Conservation (phyloP, 2,329 filamentous ascomycete species). For the Penicillium sp. region DNA sequence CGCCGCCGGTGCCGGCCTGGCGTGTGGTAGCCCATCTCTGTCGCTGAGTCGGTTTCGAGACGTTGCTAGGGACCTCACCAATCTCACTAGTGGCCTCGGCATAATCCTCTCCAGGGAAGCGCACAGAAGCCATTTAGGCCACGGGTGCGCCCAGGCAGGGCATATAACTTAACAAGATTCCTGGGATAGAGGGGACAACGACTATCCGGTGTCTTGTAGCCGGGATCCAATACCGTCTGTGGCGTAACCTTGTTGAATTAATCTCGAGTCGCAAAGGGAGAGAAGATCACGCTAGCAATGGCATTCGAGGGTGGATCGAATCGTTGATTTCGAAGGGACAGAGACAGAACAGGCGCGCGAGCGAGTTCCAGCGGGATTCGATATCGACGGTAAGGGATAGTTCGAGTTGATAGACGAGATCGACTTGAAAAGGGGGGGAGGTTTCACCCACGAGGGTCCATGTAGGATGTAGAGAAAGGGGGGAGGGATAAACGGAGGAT, state of each 20-base stretch:
- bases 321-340: not conserved
- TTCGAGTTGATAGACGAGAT: constrained; percentile 5
- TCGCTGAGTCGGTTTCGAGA: constrained; percentile 68
- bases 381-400: constrained; percentile 8
- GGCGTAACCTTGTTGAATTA: not conserved
- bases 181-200: constrained; percentile 15
- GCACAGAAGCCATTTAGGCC: constrained; percentile 42
- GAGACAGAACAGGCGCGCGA: not conserved
- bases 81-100: constrained; percentile 29
- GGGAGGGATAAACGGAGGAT: not conserved
- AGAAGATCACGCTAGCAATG: constrained; percentile 3
- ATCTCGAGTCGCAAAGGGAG: constrained; percentile 5
- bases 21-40: constrained; percentile 97
- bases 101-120: constrained; percentile 31
- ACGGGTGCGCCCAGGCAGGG: constrained; percentile 25
- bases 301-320: constrained; percentile 9
- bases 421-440: constrained; percentile 1
- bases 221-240: constrained; percentile 22
- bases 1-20: constrained; percentile 71
- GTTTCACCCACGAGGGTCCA: constrained; percentile 26
- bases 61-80: constrained; percentile 43
- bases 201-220: constrained; percentile 29
- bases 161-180: constrained; percentile 25
- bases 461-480: constrained; percentile 10
- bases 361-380: constrained; percentile 11